Base-by-base conservation (phyloP, 768 basidiomycete species). In the Solioccasus polychromus region DNA sequence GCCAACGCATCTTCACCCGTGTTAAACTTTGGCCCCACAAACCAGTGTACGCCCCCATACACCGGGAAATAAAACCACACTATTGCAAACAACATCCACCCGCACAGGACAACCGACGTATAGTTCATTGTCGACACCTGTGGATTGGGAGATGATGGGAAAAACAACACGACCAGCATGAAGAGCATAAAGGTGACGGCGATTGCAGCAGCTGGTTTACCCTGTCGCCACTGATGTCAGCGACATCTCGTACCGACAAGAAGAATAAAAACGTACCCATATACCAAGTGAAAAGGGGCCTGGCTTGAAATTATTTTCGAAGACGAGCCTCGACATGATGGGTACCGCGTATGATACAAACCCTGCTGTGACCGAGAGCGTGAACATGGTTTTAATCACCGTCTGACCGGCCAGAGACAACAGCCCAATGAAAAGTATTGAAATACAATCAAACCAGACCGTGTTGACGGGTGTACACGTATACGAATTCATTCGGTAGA, bases 41-140 rank as follows among this genome's bases (percentile, higher is more conserved):
- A 88, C 85, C 85, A 86, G 54, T 82, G 65, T 10, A 73, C 66
- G 10, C 85, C 86, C 5, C 87, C 85, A 47, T 85, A 85, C n/a
- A 68, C 67, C 0, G 83, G 83, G 60, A 82, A 73, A 68, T 80
- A 88, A 62, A 80, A 89, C 70, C 79, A 88, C 0, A 67, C 47
- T 5, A 81, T 53, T 5, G 80, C 74, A 17, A 88, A 70, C 6
- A 71, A 32, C 45, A 85, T 62, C 3, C 79, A 72, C 2, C 79
- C 82, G 0, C 78, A 79, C 8, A 80, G 66, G 3, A 90, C 83
- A 19, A 83, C 78, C 23, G 81, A 69, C 0, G 79, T 74, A 53
- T 88, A 88, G 60, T 88, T 88, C 85, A 89, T 86, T 35, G 68
- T 65, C 11, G 69, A 60, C 2, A 66, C 66, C 15, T 60, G 58